phyloP scores from a whole-genome alignment of 2,329 filamentous ascomycete species.

The Trichoderma sp. region DNA sequence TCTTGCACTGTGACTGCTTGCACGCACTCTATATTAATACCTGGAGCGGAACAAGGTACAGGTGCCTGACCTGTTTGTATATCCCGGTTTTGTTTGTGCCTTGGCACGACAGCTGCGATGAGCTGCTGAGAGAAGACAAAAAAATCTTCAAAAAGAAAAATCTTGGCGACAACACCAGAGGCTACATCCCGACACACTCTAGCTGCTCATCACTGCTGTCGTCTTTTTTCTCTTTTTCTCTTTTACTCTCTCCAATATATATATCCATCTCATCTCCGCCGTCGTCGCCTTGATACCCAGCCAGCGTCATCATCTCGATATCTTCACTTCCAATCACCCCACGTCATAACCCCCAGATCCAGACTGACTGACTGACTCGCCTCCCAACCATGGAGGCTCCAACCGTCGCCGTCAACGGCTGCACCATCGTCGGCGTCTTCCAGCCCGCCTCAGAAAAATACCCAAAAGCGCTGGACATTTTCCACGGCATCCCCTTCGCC shows the following conservation, averaged over 20 bases:
- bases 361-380: background rate
- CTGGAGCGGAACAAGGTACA: too few relatives aligned
- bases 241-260: background rate
- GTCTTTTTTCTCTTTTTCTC: background rate
- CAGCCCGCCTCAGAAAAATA: constrained; percentile 30
- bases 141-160: background rate
- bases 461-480: constrained; percentile 48
- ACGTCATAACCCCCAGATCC: background rate
- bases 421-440: constrained; percentile 29
- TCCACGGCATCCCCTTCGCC: constrained; percentile 53
- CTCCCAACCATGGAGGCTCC: background rate
- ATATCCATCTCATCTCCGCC: background rate
- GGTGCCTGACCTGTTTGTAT: background rate
- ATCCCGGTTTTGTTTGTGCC: background rate
- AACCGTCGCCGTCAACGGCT: constrained; percentile 28
- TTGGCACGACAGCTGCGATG: background rate
- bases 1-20: background rate
- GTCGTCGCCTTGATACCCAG: background rate
- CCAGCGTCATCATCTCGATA: background rate
- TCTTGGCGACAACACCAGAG: background rate
- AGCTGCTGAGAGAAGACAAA: background rate
- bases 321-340: background rate
- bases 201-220: background rate
- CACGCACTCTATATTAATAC: too few relatives aligned
- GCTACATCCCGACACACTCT: background rate